Conservation (phyloP, 805 yeast genomes). For the Metschnikowia rubicola region DNA sequence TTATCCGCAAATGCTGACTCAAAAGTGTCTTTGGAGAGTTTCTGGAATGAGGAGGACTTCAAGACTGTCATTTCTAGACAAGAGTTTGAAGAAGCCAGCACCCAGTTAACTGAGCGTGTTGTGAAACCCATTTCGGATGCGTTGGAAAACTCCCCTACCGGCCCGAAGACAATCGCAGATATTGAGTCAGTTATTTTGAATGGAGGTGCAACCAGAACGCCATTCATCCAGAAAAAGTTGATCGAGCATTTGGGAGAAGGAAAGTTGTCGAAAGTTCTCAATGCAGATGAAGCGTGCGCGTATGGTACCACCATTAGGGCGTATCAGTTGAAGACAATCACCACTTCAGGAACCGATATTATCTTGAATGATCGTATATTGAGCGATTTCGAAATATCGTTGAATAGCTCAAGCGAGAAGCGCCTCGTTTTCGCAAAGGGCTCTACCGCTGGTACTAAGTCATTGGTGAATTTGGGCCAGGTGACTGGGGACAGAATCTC, state of each 20-base stretch:
- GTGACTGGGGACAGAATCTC: slow-evolving; percentile 27
- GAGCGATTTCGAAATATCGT: slow-evolving; percentile 43
- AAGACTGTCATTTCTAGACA: slow-evolving; percentile 62
- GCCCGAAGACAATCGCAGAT: slow-evolving; percentile 25
- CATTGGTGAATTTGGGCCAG: slow-evolving; percentile 37
- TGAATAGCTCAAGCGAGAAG: slow-evolving; percentile 23
- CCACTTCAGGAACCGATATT: slow-evolving; percentile 51
- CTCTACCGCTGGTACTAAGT: slow-evolving; percentile 30
- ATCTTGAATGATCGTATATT: slow-evolving; percentile 54
- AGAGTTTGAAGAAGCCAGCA: slow-evolving; percentile 66
- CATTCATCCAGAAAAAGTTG: slow-evolving; percentile 71
- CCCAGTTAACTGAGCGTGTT: slow-evolving; percentile 45
- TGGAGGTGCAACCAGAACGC: slow-evolving; percentile 92
- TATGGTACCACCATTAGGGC: slow-evolving; percentile 88
- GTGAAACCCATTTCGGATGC: slow-evolving; percentile 54
- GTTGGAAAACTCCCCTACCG: slow-evolving; percentile 33
- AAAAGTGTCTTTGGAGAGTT: slow-evolving; percentile 68
- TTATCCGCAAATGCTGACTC: slow-evolving; percentile 87
- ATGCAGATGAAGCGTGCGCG: slow-evolving; percentile 94
- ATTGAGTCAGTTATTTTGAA: slow-evolving; percentile 68
- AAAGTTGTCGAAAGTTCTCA: slow-evolving; percentile 72
- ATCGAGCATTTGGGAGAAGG: slow-evolving; percentile 54
- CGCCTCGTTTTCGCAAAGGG: slow-evolving; percentile 47
- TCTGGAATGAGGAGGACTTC: slow-evolving; percentile 73
- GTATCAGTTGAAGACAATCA: slow-evolving; percentile 58